A percentile compares a stretch with the other conserved stretches of the same genome.
phyloP scores from a whole-genome alignment of 257 asterid genomes.

The Lycium ferocissimum region DNA sequence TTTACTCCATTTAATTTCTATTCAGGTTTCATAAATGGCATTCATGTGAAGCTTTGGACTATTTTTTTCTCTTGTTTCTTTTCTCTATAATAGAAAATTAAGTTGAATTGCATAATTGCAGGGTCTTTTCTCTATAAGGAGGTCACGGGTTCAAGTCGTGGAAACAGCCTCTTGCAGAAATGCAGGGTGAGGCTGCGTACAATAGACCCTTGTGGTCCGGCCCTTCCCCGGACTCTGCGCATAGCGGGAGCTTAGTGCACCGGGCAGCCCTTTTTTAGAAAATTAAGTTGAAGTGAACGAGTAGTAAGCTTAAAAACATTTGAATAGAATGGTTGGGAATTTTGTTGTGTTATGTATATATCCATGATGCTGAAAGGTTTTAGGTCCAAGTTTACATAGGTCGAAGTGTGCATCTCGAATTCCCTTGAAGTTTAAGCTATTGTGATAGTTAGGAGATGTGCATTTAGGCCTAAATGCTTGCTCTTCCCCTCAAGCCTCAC shows the following conservation, averaged over 20 bases:
- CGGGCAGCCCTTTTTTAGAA: not conserved
- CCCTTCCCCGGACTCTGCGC: no score
- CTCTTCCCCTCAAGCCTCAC: not conserved
- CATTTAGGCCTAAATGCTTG: not conserved
- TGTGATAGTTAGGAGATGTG: not conserved
- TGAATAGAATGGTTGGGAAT: not conserved
- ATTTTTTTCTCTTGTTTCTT: not conserved
- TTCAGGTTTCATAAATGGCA: not conserved
- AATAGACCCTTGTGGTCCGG: no score
- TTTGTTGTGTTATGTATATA: not conserved
- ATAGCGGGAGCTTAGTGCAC: no score
- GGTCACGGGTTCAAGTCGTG: no score
- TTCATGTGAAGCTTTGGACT: not conserved
- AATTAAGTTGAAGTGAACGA: not conserved
- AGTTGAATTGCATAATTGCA: not conserved
- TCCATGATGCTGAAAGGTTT: constrained; percentile 10
- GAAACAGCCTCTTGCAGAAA: no score
- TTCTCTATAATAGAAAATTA: not conserved
- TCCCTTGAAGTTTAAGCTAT: constrained; percentile 12
- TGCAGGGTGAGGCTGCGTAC: no score
- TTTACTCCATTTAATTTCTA: not conserved
- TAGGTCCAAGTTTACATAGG: constrained; percentile 9
- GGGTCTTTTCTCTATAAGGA: no score
- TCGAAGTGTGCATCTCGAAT: not conserved
- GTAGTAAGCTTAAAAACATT: not conserved